Percentiles rank a stretch among this genome's conserved stretches.
These are phyloP conservation scores for Ogataea pilisensis DNA, from an alignment of 805 yeast genomes.

Conservation along the genomic window DNA sequence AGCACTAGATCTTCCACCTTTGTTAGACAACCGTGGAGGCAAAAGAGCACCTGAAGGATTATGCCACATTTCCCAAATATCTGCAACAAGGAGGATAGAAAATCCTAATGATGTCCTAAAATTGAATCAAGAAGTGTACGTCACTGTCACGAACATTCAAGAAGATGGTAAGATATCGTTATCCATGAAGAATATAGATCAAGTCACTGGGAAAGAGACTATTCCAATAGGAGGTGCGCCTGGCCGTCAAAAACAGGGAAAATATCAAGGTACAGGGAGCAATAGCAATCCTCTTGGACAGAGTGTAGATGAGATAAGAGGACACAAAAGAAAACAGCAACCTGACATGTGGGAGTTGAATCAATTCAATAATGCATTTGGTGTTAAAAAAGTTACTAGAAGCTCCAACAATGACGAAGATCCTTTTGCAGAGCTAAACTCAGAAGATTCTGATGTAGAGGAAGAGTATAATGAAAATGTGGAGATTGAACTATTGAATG, in stretches of 20 bases:
- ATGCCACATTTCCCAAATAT: slow-evolving; percentile 73
- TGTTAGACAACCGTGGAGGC: slow-evolving; percentile 20
- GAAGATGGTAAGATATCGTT: slow-evolving; percentile 49
- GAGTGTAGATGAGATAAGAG: slow-evolving; percentile 5
- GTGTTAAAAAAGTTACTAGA: slow-evolving; percentile 19
- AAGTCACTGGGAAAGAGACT: slow-evolving; percentile 47
- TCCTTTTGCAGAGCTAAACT: slow-evolving; percentile 30
- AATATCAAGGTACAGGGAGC: background rate
- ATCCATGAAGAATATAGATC: slow-evolving; percentile 71
- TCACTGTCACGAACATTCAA: slow-evolving; percentile 45
- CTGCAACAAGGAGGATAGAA: slow-evolving; percentile 40
- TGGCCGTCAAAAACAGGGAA: background rate
- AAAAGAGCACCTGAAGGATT: slow-evolving; percentile 47
- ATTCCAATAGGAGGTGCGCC: background rate
- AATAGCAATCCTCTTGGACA: background rate
- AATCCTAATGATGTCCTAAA: slow-evolving; percentile 58
- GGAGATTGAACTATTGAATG: slow-evolving; percentile 68
- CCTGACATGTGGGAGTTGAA: slow-evolving; percentile 91
- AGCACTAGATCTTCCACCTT: slow-evolving; percentile 34
- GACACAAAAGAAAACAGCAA: slow-evolving; percentile 55
- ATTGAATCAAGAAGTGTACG: slow-evolving; percentile 59
- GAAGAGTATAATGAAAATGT: slow-evolving; percentile 43
- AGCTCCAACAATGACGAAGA: slow-evolving; percentile 21
- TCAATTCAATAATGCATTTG: slow-evolving; percentile 50
- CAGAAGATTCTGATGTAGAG: slow-evolving; percentile 15